These are phyloP conservation scores for Metschnikowia colocasiae DNA, from an alignment of 805 yeast species.

Conservation along the genomic window DNA sequence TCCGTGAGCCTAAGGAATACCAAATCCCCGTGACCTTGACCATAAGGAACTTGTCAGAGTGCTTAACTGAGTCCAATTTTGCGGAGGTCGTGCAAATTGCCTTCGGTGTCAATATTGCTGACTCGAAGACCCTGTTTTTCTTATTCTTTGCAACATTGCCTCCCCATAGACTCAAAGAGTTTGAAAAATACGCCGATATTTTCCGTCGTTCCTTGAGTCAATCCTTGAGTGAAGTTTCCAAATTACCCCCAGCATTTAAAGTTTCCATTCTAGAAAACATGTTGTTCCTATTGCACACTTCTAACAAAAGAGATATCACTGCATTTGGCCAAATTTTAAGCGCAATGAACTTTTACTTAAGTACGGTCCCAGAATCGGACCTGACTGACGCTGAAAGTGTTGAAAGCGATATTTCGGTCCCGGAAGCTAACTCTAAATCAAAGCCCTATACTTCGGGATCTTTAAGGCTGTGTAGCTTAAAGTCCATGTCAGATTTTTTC, in stretches of 20 bases:
- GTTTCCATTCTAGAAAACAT: background rate
- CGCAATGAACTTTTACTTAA: background rate
- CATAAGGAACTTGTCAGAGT: background rate
- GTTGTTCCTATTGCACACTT: background rate
- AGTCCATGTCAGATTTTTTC: background rate
- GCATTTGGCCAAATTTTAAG: background rate
- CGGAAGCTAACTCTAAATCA: background rate
- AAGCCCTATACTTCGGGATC: background rate
- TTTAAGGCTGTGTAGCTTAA: background rate
- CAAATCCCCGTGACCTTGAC: background rate
- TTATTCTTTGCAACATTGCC: background rate
- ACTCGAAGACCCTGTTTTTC: background rate
- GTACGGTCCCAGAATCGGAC: background rate
- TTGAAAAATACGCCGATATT: background rate
- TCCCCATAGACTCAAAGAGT: background rate
- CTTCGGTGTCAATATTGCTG: constrained; percentile 2
- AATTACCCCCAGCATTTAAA: background rate
- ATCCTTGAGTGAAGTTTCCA: background rate
- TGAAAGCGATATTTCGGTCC: background rate
- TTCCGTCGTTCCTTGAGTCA: background rate
- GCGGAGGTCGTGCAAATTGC: background rate
- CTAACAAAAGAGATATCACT: background rate
- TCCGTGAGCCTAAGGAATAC: background rate
- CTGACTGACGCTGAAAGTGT: background rate
- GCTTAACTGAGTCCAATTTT: background rate